Base-by-base conservation (phyloP, 1,284 basidiomycete species). In the Ceratobasidium papillatum region DNA sequence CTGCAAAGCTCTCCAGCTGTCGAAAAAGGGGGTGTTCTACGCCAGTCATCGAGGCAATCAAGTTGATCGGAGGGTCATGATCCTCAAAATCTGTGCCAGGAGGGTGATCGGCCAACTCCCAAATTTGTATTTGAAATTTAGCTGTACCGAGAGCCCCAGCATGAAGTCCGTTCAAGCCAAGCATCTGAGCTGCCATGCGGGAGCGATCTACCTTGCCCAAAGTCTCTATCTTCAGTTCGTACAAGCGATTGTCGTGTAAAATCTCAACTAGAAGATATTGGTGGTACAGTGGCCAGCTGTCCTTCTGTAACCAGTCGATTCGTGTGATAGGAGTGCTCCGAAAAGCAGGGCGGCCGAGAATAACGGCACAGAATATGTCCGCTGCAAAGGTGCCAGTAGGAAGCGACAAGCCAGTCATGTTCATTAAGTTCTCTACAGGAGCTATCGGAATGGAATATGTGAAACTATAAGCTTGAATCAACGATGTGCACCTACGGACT, bases 251-350 rank as follows among this genome's bases (percentile, higher is more conserved):
- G 49, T 51, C 7, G 49, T 51, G 49, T 9, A n/a, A 9, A n/a
- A n/a, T n/a, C 7, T 25, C 49, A n/a, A 51, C 19, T 7, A 51
- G 19, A n/a, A 51, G 49, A 25, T 51, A 51, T n/a, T 51, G 49
- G n/a, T 51, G 49, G 22, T 51, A 51, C 7, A 51, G n/a, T 9
- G 52, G 52, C 52, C 52, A 56, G 27, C 52, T 56, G 52, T 56
- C 52, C 19, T 51, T 51, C 19, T 51, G 49, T 17, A 51, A 7
- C 49, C 49, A 30, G 25, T 56, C 30, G 17, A 56, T 12, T 56
- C 52, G 52, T 11, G 30, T 56, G 25, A 56, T 56, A 27, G 27
- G 25, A 30, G 52, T 56, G 19, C 17, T 11, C 17, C 22, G 52
- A 22, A 56, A 19, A 12, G 2, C 17, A 12, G 52, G 25, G 11